Conservation (phyloP, 1,284 basidiomycete species). For the Xerocomus minutiporus region DNA sequence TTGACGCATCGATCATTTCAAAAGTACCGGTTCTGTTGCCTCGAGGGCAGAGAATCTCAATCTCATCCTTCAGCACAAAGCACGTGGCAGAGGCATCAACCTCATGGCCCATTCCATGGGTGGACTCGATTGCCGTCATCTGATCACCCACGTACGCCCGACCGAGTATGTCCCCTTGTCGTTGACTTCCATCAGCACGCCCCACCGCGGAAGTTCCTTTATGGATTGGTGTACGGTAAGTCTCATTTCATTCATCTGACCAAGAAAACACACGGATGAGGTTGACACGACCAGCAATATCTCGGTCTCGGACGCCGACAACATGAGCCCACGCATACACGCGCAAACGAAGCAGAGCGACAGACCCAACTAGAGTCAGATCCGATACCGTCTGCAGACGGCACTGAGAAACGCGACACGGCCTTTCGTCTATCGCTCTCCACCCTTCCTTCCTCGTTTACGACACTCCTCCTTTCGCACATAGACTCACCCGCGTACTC, state of each 20-base stretch:
- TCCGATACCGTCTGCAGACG: conserved; percentile 15
- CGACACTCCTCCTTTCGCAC: conserved; percentile 83
- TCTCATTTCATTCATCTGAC: conserved; percentile 14
- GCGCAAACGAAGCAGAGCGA: conserved; percentile 3
- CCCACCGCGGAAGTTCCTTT: conserved; percentile 94
- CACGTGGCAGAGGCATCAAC: conserved; percentile 76
- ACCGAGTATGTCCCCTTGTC: conserved; percentile 82
- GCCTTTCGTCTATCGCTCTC: conserved; percentile 42
- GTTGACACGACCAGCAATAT: conserved; percentile 52
- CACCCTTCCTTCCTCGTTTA: conserved; percentile 75
- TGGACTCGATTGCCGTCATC: conserved; percentile 88
- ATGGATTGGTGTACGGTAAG: conserved; percentile 97
- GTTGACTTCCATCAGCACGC: conserved; percentile 88
- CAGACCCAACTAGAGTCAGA: conserved; percentile 11
- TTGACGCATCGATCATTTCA: not conserved
- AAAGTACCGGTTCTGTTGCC: conserved; percentile 86
- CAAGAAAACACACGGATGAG: conserved; percentile 13
- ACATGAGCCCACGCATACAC: conserved; percentile 32
- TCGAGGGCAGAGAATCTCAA: conserved; percentile 82
- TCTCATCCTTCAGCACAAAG: conserved; percentile 64
- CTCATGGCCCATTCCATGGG: conserved; percentile 98
- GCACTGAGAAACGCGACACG: conserved; percentile 28
- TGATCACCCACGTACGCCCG: conserved; percentile 85
- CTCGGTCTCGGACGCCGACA: conserved; percentile 75
- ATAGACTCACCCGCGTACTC: conserved; percentile 97